Evolutionary conservation across 306 rosid species (phyloP).

Genomic region (Ormosia semicastrata): DNA sequence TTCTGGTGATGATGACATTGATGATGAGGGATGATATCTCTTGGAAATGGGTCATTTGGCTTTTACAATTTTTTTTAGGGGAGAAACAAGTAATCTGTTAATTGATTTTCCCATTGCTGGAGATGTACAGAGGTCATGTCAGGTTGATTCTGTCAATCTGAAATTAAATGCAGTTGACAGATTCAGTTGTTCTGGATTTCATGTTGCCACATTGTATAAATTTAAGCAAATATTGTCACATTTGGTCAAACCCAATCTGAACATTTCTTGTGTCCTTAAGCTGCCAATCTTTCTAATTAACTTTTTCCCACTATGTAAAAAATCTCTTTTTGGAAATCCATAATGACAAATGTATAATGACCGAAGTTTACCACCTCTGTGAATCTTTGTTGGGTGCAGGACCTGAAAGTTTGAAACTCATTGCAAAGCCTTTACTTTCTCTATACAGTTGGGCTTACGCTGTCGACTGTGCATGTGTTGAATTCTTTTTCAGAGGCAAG

Average conservation of each 20-base stretch:
- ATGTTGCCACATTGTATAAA: slow-evolving; percentile 64
- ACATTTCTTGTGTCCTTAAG: slow-evolving; percentile 48
- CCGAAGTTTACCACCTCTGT: slow-evolving; percentile 31
- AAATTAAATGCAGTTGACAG: slow-evolving; percentile 57
- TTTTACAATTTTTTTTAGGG: slow-evolving; percentile 47
- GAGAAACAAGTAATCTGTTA: slow-evolving; percentile 63
- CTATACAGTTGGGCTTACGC: slow-evolving; percentile 2
- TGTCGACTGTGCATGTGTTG: slow-evolving; percentile 8
- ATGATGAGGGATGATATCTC: slow-evolving; percentile 54
- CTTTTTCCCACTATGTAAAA: slow-evolving; percentile 30
- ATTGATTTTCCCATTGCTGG: slow-evolving; percentile 66
- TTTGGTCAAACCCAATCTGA: slow-evolving; percentile 57
- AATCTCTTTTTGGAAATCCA: slow-evolving; percentile 29
- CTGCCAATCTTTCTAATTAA: slow-evolving; percentile 35
- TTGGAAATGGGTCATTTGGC: slow-evolving; percentile 36
- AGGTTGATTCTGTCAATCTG: slow-evolving; percentile 54
- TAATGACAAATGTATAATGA: slow-evolving; percentile 18
- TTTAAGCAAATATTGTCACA: slow-evolving; percentile 64
- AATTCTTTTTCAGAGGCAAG: slow-evolving; percentile 17
- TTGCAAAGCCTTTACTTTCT: slow-evolving; percentile 15
- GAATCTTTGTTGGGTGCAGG: slow-evolving; percentile 28
- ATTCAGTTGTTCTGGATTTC: slow-evolving; percentile 53
- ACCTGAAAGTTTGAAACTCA: slow-evolving; percentile 17
- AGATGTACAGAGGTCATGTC: slow-evolving; percentile 73
- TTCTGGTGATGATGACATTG: slow-evolving; percentile 65